Conservation (phyloP, 225 moss, liverwort and hornwort genomes). For the Straminergon stramineum region DNA sequence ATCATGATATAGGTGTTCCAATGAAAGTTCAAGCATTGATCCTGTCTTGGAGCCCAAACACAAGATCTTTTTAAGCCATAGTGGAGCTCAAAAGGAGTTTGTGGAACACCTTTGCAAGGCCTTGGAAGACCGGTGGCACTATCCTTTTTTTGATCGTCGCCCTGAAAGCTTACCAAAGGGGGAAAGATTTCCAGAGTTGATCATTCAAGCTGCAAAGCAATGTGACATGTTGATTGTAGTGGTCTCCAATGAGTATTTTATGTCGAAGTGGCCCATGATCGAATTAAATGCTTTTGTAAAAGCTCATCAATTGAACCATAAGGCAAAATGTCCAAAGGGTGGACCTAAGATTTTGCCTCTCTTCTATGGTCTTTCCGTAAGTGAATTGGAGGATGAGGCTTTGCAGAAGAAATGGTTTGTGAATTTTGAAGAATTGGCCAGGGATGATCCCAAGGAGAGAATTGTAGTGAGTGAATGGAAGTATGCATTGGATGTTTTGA, state of each 20-base stretch:
- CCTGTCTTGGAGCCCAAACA: not conserved
- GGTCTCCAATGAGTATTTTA: too few relatives aligned
- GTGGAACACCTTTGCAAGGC: not conserved
- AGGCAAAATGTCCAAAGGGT: not conserved
- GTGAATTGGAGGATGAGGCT: not conserved
- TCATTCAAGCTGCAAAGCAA: too few relatives aligned
- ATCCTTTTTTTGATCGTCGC: not conserved
- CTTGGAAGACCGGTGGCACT: not conserved
- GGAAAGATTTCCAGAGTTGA: not conserved
- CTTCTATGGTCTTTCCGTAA: too few relatives aligned
- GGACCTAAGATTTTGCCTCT: not conserved
- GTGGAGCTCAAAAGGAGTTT: not conserved
- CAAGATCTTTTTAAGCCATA: not conserved
- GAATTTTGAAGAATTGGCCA: not conserved
- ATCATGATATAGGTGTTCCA: not conserved
- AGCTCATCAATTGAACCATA: too few relatives aligned
- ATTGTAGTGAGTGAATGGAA: not conserved
- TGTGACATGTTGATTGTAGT: too few relatives aligned
- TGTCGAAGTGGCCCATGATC: too few relatives aligned
- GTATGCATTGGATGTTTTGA: not conserved
- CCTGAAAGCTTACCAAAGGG: not conserved
- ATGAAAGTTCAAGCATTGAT: not conserved
- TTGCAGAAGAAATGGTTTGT: not conserved
- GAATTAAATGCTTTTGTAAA: too few relatives aligned
- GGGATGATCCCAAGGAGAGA: not conserved